A percentile compares a stretch with the other conserved stretches of the same genome.
phyloP scores from a whole-genome alignment of 2,329 filamentous ascomycete genomes.

The Verticillium isaacii region DNA sequence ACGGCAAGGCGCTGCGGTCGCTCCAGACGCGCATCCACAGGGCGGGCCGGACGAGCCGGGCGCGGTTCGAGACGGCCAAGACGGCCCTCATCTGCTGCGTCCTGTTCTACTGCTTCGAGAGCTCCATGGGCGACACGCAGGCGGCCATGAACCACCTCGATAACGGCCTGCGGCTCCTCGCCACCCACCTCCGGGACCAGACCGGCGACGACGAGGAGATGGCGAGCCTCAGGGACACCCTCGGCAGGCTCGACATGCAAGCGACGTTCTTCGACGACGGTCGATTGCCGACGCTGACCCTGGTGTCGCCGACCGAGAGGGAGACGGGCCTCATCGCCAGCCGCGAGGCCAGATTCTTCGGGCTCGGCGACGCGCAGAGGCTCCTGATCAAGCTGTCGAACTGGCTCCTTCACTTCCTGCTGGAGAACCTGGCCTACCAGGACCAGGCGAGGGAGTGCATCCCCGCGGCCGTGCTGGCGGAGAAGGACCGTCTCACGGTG shows the following conservation, averaged over 20 bases:
- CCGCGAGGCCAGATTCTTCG: not conserved
- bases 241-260: slow-evolving; percentile 8
- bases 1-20: slow-evolving; percentile 9
- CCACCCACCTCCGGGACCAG: not conserved
- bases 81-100: slow-evolving; percentile 9
- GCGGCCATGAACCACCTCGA: slow-evolving; percentile 10
- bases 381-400: slow-evolving; percentile 4
- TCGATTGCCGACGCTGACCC: not conserved
- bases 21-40: slow-evolving; percentile 6
- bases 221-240: not conserved
- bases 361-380: slow-evolving; percentile 1
- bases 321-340: not conserved
- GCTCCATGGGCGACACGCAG: slow-evolving; percentile 6
- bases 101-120: slow-evolving; percentile 12
- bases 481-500: not conserved
- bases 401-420: not conserved
- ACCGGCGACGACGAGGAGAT: not conserved
- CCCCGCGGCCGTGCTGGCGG: not conserved
- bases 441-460: not conserved
- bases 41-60: not conserved
- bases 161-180: slow-evolving; percentile 4
- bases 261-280: slow-evolving; percentile 8
- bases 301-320: not conserved
- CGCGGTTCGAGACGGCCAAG: not conserved
- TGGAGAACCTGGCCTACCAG: not conserved